Evolutionary conservation across 306 rosid genomes (phyloP).

Genomic region (Gleditsia sinensis): DNA sequence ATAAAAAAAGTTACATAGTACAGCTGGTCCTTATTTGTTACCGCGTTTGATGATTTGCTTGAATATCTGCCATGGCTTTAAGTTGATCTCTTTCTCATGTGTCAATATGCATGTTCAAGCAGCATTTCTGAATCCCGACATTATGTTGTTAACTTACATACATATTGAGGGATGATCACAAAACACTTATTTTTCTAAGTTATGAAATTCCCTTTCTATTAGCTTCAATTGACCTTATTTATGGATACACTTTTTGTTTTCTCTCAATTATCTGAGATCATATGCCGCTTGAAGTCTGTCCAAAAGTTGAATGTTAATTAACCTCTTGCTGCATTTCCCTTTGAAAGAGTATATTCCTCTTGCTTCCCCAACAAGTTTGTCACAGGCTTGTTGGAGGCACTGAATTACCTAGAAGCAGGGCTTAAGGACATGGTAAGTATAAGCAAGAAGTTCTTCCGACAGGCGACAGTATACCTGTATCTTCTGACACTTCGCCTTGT

Average conservation of each 20-base stretch:
- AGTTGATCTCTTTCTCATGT: conserved; percentile 6
- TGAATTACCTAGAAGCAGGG: conserved; percentile 82
- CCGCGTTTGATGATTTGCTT: conserved; percentile 1
- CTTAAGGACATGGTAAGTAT: conserved; percentile 86
- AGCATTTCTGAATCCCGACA: conserved; percentile 9
- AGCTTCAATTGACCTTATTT: neutral
- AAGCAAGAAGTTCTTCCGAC: conserved; percentile 84
- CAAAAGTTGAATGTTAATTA: neutral
- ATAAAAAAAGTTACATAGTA: neutral
- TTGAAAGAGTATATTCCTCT: conserved; percentile 11
- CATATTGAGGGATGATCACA: neutral
- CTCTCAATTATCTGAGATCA: conserved; percentile 6
- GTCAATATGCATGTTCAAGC: conserved; percentile 25
- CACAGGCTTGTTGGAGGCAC: conserved; percentile 86
- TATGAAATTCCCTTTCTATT: neutral
- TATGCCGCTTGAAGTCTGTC: conserved; percentile 8
- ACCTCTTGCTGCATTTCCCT: neutral
- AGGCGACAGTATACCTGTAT: neutral
- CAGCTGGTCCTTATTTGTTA: neutral
- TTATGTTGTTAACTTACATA: neutral
- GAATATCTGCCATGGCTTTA: conserved; percentile 19
- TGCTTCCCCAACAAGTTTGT: conserved; percentile 19
- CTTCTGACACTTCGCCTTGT: neutral
- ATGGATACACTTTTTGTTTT: conserved; percentile 4
- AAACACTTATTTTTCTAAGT: conserved; percentile 1